A percentile compares a stretch with the other conserved stretches of the same genome.
Evolutionary conservation across 176 grass and related monocot species (phyloP).

Genomic region (Ananas comosus): DNA sequence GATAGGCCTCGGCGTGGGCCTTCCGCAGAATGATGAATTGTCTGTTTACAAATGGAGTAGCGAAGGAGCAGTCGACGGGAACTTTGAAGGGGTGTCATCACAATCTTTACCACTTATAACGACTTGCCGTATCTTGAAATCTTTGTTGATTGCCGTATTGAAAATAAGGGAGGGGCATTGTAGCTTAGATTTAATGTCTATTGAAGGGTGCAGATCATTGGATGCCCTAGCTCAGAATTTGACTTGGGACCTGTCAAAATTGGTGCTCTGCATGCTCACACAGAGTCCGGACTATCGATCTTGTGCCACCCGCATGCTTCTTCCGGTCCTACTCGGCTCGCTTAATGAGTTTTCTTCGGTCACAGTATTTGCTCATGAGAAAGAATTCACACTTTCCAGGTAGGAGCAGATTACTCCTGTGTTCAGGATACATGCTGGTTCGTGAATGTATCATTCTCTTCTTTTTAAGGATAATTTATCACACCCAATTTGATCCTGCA

Average conservation of each 20-base stretch:
- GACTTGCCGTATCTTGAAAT: slow-evolving; percentile 34
- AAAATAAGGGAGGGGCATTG: slow-evolving; percentile 24
- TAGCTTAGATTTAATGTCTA: background rate
- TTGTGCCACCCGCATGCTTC: slow-evolving; percentile 40
- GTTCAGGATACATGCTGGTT: background rate
- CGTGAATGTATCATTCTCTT: background rate
- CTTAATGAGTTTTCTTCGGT: slow-evolving; percentile 36
- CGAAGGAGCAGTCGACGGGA: slow-evolving; percentile 3
- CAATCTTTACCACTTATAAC: slow-evolving; percentile 25
- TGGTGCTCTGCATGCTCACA: slow-evolving; percentile 51
- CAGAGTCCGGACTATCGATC: slow-evolving; percentile 43
- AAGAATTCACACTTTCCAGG: slow-evolving; percentile 26
- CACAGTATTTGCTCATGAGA: slow-evolving; percentile 26
- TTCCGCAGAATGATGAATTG: slow-evolving; percentile 14
- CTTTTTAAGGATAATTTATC: slow-evolving; percentile 1
- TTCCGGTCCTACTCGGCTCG: slow-evolving; percentile 48
- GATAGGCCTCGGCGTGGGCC: slow-evolving; percentile 25
- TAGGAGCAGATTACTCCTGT: slow-evolving; percentile 5
- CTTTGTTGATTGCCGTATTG: slow-evolving; percentile 30
- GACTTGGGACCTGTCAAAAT: slow-evolving; percentile 58
- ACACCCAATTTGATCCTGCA: slow-evolving; percentile 19
- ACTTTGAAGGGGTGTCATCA: slow-evolving; percentile 1
- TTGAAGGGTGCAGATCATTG: slow-evolving; percentile 8
- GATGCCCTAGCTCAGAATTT: slow-evolving; percentile 40
- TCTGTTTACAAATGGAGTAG: slow-evolving; percentile 28